phyloP scores from a whole-genome alignment of 2,329 filamentous ascomycete genomes.

The Emergomyces orientalis region DNA sequence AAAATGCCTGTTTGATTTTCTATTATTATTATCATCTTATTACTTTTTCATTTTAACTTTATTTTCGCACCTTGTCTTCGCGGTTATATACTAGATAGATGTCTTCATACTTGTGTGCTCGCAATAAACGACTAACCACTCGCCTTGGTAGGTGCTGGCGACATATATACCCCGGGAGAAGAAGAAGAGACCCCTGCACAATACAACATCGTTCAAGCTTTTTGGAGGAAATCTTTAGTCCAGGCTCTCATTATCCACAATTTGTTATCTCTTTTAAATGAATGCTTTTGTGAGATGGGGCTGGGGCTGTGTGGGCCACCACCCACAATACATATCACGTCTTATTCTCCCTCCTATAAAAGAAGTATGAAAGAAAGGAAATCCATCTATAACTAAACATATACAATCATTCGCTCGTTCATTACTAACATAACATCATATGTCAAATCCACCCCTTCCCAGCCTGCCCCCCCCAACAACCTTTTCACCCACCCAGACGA shows the following conservation, averaged over 20 bases:
- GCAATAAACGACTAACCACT: neutral
- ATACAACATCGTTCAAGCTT: neutral
- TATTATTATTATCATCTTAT: neutral
- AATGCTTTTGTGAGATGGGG: neutral
- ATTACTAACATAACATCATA: neutral
- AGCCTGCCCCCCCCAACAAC: neutral
- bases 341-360: neutral
- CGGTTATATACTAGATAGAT: neutral
- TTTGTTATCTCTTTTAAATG: neutral
- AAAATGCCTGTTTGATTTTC: neutral
- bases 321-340: no score
- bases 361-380: neutral
- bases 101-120: neutral
- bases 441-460: neutral
- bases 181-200: neutral
- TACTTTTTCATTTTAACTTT: neutral
- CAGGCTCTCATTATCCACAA: neutral
- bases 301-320: no score
- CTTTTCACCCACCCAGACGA: constrained; percentile 17
- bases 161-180: neutral
- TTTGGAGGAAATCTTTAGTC: neutral
- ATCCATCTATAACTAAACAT: neutral
- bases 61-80: neutral
- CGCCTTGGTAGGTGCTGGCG: neutral
- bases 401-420: neutral